These are phyloP conservation scores for Lepidium aucheri DNA, from an alignment of 345 rosid genomes.

Conservation along the genomic window DNA sequence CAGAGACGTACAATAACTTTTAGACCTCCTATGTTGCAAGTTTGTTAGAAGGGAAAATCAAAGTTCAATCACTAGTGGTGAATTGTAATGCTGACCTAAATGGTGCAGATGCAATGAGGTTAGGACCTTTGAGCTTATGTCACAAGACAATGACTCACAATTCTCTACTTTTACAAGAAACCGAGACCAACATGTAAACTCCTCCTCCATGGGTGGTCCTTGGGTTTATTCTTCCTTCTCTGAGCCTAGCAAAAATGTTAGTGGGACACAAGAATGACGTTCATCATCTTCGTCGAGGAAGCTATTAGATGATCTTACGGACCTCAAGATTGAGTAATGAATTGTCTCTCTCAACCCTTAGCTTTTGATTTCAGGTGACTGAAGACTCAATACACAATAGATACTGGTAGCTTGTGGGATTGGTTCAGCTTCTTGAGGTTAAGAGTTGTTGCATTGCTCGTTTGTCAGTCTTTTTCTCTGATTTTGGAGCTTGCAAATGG, in stretches of 20 bases:
- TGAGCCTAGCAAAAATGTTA: conserved; percentile 29
- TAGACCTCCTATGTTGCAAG: no score
- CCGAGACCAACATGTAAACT: conserved; percentile 22
- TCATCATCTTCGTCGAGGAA: conserved; percentile 17
- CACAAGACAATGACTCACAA: conserved; percentile 54
- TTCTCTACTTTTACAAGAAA: conserved; percentile 36
- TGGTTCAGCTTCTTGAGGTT: no score
- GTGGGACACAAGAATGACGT: not conserved
- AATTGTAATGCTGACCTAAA: conserved; percentile 36
- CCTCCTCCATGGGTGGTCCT: conserved; percentile 57
- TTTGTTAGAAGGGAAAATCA: no score
- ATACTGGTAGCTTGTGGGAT: no score
- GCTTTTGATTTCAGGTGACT: no score
- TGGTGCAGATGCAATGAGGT: conserved; percentile 48
- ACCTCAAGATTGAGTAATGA: conserved; percentile 15
- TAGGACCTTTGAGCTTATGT: conserved; percentile 63
- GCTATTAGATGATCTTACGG: conserved; percentile 16
- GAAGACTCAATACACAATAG: no score
- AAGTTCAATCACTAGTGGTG: conserved; percentile 58
- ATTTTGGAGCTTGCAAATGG: not conserved
- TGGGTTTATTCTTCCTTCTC: conserved; percentile 53
- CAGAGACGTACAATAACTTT: no score
- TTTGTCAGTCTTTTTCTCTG: no score
- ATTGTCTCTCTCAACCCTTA: not conserved
- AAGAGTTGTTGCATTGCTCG: no score